Evolutionary conservation across 1,284 basidiomycete species (phyloP).

Genomic region (Ceratobasidium theobromae): DNA sequence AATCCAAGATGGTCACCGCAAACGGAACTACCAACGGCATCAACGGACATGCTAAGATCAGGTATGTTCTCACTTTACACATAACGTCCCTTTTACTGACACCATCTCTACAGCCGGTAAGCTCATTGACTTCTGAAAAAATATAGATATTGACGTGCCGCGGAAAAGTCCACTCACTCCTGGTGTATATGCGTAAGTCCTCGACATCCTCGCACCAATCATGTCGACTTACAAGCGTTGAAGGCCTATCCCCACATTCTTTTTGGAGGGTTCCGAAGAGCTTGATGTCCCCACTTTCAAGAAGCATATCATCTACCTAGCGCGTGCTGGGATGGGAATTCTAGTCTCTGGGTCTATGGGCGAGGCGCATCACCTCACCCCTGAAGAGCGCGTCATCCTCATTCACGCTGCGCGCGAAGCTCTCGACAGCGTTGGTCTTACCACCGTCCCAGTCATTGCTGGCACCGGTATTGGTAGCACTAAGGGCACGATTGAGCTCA

Average conservation of each 20-base stretch:
- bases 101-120: conserved; percentile 1
- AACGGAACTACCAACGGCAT: conserved; percentile 25
- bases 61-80: neutral
- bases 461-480: conserved; percentile 83
- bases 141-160: neutral
- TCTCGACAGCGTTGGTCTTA: conserved; percentile 65
- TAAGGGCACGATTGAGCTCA: conserved; percentile 74
- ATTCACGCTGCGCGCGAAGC: conserved; percentile 71
- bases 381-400: conserved; percentile 67
- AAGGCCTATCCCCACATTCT: conserved; percentile 80
- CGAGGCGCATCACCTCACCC: conserved; percentile 78
- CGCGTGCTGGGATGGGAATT: conserved; percentile 71
- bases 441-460: conserved; percentile 68
- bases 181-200: conserved; percentile 67
- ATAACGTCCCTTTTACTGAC: neutral
- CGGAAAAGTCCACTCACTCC: conserved; percentile 58
- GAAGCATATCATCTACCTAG: conserved; percentile 70
- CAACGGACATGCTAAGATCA: conserved; percentile 19
- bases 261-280: conserved; percentile 72
- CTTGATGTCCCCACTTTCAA: conserved; percentile 76
- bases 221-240: neutral
- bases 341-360: conserved; percentile 83
- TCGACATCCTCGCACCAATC: neutral
- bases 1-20: conserved; percentile 16
- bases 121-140: neutral